phyloP scores from a whole-genome alignment of 768 basidiomycete species.

The Chalciporus chontae region DNA sequence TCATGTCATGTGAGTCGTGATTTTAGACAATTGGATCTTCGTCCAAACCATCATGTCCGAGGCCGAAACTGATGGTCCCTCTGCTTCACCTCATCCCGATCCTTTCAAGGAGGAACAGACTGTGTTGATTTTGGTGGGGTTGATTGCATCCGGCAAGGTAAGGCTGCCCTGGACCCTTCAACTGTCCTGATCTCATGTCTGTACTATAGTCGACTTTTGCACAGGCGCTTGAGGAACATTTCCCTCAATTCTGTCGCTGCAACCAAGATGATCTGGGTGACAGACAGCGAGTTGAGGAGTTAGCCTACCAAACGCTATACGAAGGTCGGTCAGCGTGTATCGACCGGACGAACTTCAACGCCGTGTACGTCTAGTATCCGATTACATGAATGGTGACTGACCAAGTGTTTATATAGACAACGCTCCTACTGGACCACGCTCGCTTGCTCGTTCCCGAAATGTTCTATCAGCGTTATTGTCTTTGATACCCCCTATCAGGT shows the following conservation, averaged over 20 bases:
- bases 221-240: conserved; percentile 56
- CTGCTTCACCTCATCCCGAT: conserved; percentile 3
- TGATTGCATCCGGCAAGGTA: conserved; percentile 76
- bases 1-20: background rate
- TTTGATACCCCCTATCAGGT: conserved; percentile 79
- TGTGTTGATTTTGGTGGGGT: conserved; percentile 68
- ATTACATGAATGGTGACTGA: background rate
- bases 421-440: conserved; percentile 73
- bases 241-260: conserved; percentile 63
- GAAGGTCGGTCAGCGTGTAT: conserved; percentile 72
- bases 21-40: conserved; percentile 1
- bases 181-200: conserved; percentile 3
- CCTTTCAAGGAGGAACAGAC: conserved; percentile 38
- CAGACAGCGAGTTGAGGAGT: conserved; percentile 59
- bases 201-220: conserved; percentile 60
- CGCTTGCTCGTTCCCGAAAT: conserved; percentile 61
- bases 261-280: conserved; percentile 80
- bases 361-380: conserved; percentile 41
- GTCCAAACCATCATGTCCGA: conserved; percentile 18
- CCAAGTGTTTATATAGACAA: conserved; percentile 32
- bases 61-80: background rate
- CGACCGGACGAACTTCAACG: conserved; percentile 76
- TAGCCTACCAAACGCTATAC: conserved; percentile 48
- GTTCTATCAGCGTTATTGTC: conserved; percentile 67
- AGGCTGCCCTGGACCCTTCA: conserved; percentile 4